These are phyloP conservation scores for Tuber magnatum DNA, from an alignment of 495 filamentous ascomycete species.

Conservation along the genomic window DNA sequence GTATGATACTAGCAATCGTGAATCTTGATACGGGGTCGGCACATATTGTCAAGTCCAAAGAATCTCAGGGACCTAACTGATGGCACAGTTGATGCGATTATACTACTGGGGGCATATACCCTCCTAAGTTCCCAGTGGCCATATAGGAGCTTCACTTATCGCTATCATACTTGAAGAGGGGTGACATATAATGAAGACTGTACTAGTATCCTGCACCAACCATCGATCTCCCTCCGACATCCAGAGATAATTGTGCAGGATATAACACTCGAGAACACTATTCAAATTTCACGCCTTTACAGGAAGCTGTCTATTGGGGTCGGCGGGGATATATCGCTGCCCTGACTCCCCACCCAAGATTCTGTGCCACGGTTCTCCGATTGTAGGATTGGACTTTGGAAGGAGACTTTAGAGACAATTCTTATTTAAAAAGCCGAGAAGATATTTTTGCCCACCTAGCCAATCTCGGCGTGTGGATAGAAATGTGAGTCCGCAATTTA, in stretches of 20 bases:
- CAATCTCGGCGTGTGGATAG: too few species aligned
- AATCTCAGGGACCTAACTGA: too few species aligned
- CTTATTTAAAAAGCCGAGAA: background rate
- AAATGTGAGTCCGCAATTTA: too few species aligned
- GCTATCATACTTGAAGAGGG: background rate
- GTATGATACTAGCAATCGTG: too few species aligned
- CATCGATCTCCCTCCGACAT: background rate
- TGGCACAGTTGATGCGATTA: too few species aligned
- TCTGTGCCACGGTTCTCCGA: background rate
- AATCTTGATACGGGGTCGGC: too few species aligned
- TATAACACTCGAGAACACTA: background rate
- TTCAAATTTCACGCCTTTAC: background rate
- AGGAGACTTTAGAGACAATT: background rate
- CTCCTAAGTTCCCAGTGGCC: too few species aligned
- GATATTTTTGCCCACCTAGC: too few species aligned
- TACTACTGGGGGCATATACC: too few species aligned
- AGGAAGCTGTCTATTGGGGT: background rate
- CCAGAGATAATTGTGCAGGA: background rate
- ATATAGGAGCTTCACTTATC: too few species aligned
- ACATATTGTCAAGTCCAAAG: too few species aligned
- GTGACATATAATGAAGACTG: background rate
- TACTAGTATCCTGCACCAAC: background rate
- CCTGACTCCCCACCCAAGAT: background rate
- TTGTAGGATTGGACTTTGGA: background rate
- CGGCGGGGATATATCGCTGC: background rate